Percentiles rank a stretch among this genome's conserved stretches.
These are phyloP conservation scores for Aspergillus flavus DNA, from an alignment of 2,329 filamentous ascomycete species.

Conservation along the genomic window DNA sequence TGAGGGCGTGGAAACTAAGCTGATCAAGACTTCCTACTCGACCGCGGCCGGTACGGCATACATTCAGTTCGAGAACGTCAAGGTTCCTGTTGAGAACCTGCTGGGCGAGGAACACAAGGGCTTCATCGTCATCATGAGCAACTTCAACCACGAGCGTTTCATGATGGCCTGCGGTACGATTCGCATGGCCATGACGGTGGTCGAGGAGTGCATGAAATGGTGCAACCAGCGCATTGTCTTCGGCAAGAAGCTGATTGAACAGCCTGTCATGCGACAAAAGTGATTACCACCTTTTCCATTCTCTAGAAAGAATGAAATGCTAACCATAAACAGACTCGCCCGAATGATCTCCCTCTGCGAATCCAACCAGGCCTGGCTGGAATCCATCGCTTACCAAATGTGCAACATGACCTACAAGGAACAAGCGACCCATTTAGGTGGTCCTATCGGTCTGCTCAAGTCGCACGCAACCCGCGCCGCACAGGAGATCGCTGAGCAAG, in stretches of 20 bases:
- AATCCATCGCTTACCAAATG: conserved; percentile 86
- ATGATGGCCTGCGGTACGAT: conserved; percentile 70
- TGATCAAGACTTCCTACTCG: conserved; percentile 72
- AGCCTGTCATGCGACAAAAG: conserved; percentile 81
- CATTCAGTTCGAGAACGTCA: conserved; percentile 83
- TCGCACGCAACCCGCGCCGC: conserved; percentile 74
- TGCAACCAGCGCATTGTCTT: conserved; percentile 84
- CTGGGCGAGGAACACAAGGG: conserved; percentile 84
- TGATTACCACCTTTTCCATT: conserved; percentile 37
- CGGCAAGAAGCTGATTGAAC: conserved; percentile 77
- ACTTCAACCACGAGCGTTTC: conserved; percentile 88
- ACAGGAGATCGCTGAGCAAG: conserved; percentile 81
- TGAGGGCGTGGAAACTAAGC: conserved; percentile 66
- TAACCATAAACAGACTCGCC: conserved; percentile 59
- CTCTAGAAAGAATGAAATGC: background rate
- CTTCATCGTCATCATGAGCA: conserved; percentile 79
- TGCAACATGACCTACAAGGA: conserved; percentile 78
- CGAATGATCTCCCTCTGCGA: conserved; percentile 85
- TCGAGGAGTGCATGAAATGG: conserved; percentile 88
- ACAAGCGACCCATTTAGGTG: conserved; percentile 73
- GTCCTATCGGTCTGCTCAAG: conserved; percentile 82
- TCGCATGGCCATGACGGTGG: conserved; percentile 67
- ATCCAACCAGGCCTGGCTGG: conserved; percentile 82
- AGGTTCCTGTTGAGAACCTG: conserved; percentile 77
- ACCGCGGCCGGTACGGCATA: conserved; percentile 76